phyloP scores from a whole-genome alignment of 179 eudicot genomes.

The Patellifolia procumbens region DNA sequence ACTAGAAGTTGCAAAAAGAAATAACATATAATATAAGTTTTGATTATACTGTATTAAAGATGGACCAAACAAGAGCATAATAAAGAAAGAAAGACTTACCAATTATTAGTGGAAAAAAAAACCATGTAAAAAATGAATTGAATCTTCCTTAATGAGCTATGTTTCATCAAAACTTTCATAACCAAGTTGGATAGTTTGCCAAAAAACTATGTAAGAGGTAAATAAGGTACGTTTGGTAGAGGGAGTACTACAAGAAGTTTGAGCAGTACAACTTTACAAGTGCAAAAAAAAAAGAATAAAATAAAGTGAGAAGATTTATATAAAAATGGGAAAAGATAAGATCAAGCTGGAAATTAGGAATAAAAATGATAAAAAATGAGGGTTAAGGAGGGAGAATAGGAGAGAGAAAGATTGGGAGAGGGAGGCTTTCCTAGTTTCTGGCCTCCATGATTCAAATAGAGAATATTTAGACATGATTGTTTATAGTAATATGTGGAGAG shows the following conservation, averaged over 20 bases:
- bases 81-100: slow-evolving; percentile 8
- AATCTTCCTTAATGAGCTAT: slow-evolving; percentile 8
- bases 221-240: not conserved
- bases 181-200: not conserved
- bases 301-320: not conserved
- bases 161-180: not conserved
- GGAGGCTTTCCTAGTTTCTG: no score
- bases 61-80: not conserved
- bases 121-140: not conserved
- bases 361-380: slow-evolving; percentile 4
- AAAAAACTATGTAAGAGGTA: not conserved
- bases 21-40: not conserved
- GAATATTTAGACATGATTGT: slow-evolving; percentile 26
- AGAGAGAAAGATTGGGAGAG: slow-evolving; percentile 17
- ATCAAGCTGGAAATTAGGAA: not conserved
- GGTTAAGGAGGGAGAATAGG: not conserved
- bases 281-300: not conserved
- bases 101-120: not conserved
- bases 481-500: slow-evolving; percentile 15
- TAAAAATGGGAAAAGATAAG: slow-evolving; percentile 13
- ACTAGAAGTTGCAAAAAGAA: not conserved
- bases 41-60: no score
- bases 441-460: slow-evolving; percentile 10
- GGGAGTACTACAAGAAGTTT: slow-evolving; percentile 14
- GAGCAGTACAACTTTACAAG: slow-evolving; percentile 22